A percentile compares a stretch with the other conserved stretches of the same genome.
Evolutionary conservation across 805 yeast genomes (phyloP).

Genomic region (Saccharomycopsis sp.): DNA sequence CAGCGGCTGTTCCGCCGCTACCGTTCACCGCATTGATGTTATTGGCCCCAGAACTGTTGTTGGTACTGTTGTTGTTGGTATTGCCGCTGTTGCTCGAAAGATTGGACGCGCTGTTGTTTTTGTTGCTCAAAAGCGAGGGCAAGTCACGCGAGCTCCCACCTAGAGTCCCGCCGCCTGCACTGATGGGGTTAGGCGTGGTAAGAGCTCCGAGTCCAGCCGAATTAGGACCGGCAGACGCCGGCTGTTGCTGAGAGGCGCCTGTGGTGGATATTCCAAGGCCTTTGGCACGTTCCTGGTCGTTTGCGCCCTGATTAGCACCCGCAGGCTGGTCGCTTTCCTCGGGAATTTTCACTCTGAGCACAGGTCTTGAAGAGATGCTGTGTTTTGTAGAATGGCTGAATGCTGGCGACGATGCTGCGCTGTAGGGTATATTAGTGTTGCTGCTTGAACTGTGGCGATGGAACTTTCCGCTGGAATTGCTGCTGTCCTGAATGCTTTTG

Average conservation of each 20-base stretch:
- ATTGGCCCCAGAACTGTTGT: conserved; percentile 18
- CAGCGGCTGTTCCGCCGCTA: background rate
- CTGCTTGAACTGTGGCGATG: background rate
- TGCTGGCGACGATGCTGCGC: conserved; percentile 22
- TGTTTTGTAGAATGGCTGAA: conserved; percentile 21
- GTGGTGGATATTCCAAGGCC: conserved; percentile 5
- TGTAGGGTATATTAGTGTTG: conserved; percentile 21
- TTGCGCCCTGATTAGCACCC: conserved; percentile 1
- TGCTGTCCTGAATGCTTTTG: background rate
- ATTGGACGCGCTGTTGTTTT: conserved; percentile 26
- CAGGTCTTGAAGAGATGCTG: conserved; percentile 40
- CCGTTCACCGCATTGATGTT: conserved; percentile 22
- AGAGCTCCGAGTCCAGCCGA: conserved; percentile 23
- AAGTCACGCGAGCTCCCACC: conserved; percentile 27
- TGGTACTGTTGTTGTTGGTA: background rate
- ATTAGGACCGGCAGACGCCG: conserved; percentile 27
- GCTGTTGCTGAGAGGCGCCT: conserved; percentile 27
- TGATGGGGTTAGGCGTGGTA: conserved; percentile 9
- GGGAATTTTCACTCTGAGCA: conserved; percentile 62
- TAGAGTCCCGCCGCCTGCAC: conserved; percentile 24
- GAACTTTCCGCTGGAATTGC: background rate
- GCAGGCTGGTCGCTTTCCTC: conserved; percentile 28
- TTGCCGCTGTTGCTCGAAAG: conserved; percentile 24
- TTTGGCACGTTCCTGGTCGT: conserved; percentile 15
- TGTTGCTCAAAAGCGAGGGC: conserved; percentile 24